These are phyloP conservation scores for Cystobasidium slooffiae DNA, from an alignment of 1,284 basidiomycete species.

Conservation along the genomic window DNA sequence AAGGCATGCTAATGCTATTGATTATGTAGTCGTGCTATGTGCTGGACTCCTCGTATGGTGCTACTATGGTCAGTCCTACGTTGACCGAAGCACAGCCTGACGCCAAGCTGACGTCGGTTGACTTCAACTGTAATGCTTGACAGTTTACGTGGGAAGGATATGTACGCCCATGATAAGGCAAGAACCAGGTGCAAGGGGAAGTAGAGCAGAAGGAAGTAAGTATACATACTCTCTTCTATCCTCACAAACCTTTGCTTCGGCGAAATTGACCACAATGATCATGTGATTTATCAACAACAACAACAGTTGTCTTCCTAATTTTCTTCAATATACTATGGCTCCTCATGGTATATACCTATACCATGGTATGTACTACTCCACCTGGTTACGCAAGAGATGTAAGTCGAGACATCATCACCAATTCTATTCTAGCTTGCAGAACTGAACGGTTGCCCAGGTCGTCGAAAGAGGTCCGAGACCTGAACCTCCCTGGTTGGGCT, in stretches of 20 bases:
- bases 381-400: conserved; percentile 51
- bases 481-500: conserved; percentile 43
- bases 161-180: conserved; percentile 49
- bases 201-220: conserved; percentile 48
- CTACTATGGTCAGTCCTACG: conserved; percentile 45
- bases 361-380: conserved; percentile 44
- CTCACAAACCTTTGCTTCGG: neutral
- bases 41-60: conserved; percentile 37
- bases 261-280: neutral
- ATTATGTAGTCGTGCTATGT: conserved; percentile 27
- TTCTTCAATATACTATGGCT: conserved; percentile 51
- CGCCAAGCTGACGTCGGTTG: conserved; percentile 14
- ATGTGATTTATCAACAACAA: neutral
- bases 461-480: conserved; percentile 45
- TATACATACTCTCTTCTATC: neutral
- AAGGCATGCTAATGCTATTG: neutral
- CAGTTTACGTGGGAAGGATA: conserved; percentile 50
- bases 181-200: conserved; percentile 43
- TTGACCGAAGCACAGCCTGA: neutral
- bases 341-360: conserved; percentile 50
- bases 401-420: conserved; percentile 4
- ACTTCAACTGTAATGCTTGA: neutral
- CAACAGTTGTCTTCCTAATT: conserved; percentile 50
- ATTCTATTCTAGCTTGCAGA: neutral
- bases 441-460: neutral